These are phyloP conservation scores for Eucalyptus pumila DNA, from an alignment of 345 rosid species.

Conservation along the genomic window DNA sequence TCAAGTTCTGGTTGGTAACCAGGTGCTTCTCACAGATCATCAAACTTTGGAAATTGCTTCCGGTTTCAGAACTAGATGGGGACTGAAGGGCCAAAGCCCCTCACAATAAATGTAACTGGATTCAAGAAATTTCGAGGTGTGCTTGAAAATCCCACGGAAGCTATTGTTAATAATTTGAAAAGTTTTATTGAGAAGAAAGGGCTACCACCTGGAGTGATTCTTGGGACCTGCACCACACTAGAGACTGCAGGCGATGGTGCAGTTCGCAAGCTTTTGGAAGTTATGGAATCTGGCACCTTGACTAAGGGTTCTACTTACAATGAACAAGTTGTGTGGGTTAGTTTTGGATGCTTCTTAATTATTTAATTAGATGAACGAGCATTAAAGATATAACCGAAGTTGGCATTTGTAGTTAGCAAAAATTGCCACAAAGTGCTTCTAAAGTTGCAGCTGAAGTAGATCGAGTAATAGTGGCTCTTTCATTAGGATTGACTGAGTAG, in stretches of 20 bases:
- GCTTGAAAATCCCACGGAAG: conserved; percentile 66
- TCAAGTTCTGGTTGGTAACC: neutral
- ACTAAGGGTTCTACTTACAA: neutral
- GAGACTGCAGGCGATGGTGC: conserved; percentile 77
- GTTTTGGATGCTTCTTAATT: neutral
- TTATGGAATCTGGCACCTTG: conserved; percentile 43
- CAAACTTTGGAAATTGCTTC: conserved; percentile 24
- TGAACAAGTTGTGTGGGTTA: conserved; percentile 62
- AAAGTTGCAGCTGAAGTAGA: neutral
- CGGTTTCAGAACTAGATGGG: conserved; percentile 32
- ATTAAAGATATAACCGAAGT: neutral
- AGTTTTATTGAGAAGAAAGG: conserved; percentile 35
- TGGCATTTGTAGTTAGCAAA: neutral
- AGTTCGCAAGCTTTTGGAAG: conserved; percentile 32
- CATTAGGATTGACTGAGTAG: neutral
- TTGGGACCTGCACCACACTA: conserved; percentile 66
- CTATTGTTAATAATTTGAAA: conserved; percentile 43
- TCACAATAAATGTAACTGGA: conserved; percentile 59
- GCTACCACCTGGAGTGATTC: conserved; percentile 46
- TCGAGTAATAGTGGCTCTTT: neutral
- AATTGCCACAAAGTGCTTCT: neutral
- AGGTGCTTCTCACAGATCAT: neutral
- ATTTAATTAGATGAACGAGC: neutral
- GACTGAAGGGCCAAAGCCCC: conserved; percentile 54
- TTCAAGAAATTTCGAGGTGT: conserved; percentile 77